Percentiles rank a stretch among this genome's conserved stretches.
These are phyloP conservation scores for Lachancea cidri DNA, from an alignment of 805 yeast genomes.

Conservation along the genomic window DNA sequence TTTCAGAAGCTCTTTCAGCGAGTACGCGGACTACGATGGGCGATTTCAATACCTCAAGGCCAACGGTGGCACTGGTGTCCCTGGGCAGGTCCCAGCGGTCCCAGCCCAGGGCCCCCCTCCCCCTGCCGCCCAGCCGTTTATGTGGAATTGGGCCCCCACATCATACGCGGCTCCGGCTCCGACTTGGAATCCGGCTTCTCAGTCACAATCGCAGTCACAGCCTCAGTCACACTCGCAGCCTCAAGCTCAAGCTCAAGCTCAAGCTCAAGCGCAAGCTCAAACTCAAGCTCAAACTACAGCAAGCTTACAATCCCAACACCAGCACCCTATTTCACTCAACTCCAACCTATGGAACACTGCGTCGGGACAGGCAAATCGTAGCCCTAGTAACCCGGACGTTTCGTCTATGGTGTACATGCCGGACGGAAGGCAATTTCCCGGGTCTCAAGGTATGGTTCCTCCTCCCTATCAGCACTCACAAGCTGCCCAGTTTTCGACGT, in stretches of 20 bases:
- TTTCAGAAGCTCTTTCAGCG: neutral
- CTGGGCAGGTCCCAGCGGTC: conserved; percentile 1
- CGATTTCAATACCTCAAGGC: neutral
- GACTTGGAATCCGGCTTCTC: no score
- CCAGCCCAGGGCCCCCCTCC: neutral
- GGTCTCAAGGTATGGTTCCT: neutral
- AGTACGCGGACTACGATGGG: neutral
- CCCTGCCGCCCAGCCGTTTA: neutral
- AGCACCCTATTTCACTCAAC: neutral
- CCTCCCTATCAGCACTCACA: neutral
- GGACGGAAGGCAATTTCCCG: neutral
- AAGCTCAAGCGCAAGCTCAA: conserved; percentile 2
- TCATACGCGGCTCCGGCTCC: neutral
- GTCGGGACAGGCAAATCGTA: neutral
- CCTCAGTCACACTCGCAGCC: neutral
- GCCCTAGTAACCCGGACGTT: neutral
- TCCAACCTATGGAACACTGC: neutral
- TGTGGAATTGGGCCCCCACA: neutral
- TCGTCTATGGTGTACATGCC: neutral
- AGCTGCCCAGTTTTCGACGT: neutral
- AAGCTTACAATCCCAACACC: neutral
- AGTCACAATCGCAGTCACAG: no score
- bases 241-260: conserved; percentile 1
- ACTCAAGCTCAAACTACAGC: conserved; percentile 3
- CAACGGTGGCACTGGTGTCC: neutral